Base-by-base conservation (phyloP, 768 basidiomycete genomes). In the Lepiota subincarnata region DNA sequence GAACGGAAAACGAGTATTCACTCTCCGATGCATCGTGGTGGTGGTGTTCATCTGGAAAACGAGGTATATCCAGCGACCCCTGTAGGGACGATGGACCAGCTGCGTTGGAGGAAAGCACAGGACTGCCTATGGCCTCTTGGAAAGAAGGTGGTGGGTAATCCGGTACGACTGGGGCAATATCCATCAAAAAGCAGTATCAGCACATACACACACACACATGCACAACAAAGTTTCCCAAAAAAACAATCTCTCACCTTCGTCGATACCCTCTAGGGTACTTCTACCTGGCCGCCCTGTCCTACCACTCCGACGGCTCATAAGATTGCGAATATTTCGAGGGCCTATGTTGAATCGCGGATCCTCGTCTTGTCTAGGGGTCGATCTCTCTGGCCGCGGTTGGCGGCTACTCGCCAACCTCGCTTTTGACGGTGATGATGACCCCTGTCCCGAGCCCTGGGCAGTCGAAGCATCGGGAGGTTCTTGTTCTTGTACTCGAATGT, bases 131-230 rank as follows among this genome's bases (percentile, higher is more conserved):
- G 4, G 84, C 84, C 66, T 90, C 88, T 56, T 82, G 81, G 59
- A 89, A 87, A 11, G 86, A 81, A 22, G 89, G 88, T 11, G 89
- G 89, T 6, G 84, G 86, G 62, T 86, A 86, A 62, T 87, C 79
- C 22, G 83, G 80, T 73, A 74, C 66, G 60, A 68, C 66, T 76
- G 60, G n/a, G n/a, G 62, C 5, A 24, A 55, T 37, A 43, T 59
- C 8, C 31, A 31, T 31, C 10, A 11, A 11, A 35, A 3, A 48
- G 18, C 19, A 59, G 26, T 42, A 48, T 53, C 44, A 36, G 52
- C 43, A 46, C 19, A 40, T 34, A 56, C 24, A 26, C 51, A 28
- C 28, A 22, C 49, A 46, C 13, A 39, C 28, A 38, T n/a, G n/a
- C n/a, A n/a, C n/a, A n/a, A n/a, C n/a, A n/a, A n/a, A n/a, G n/a